phyloP scores from a whole-genome alignment of 2,329 filamentous ascomycete genomes.

The Akanthomyces uredinophilus region DNA sequence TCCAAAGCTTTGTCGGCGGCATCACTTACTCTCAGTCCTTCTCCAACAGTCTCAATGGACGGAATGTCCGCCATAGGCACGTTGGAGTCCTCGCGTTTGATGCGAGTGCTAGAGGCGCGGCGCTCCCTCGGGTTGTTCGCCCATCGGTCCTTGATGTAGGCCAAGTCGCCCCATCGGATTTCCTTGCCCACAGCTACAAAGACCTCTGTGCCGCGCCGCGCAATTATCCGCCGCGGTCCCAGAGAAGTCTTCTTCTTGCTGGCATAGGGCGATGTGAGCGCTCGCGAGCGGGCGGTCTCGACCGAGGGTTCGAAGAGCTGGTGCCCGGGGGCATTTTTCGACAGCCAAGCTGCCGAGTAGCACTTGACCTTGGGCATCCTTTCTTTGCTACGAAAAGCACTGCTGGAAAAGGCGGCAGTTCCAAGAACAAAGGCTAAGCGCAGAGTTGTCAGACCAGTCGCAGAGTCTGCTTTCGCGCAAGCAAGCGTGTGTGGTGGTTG shows the following conservation, averaged over 20 bases:
- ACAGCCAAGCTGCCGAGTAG: conserved; percentile 85
- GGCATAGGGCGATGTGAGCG: conserved; percentile 33
- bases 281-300: conserved; percentile 35
- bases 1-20: conserved; percentile 2
- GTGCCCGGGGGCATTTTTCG: conserved; percentile 69
- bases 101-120: conserved; percentile 30
- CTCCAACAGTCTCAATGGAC: conserved; percentile 24
- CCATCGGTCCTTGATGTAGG: conserved; percentile 64
- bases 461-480: background rate
- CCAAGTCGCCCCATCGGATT: conserved; percentile 85
- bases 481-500: background rate
- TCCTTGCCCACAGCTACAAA: conserved; percentile 87
- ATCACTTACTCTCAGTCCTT: conserved; percentile 31
- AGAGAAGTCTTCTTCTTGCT: conserved; percentile 38
- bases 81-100: conserved; percentile 45
- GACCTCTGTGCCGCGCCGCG: conserved; percentile 76
- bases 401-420: background rate
- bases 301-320: conserved; percentile 61
- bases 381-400: background rate
- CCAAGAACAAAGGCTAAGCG: background rate
- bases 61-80: conserved; percentile 30
- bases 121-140: conserved; percentile 27
- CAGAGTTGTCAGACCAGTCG: background rate
- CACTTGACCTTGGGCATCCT: conserved; percentile 80
- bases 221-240: conserved; percentile 63